Evolutionary conservation across 257 asterid species (phyloP).

Genomic region (Hygrophila difformis): DNA sequence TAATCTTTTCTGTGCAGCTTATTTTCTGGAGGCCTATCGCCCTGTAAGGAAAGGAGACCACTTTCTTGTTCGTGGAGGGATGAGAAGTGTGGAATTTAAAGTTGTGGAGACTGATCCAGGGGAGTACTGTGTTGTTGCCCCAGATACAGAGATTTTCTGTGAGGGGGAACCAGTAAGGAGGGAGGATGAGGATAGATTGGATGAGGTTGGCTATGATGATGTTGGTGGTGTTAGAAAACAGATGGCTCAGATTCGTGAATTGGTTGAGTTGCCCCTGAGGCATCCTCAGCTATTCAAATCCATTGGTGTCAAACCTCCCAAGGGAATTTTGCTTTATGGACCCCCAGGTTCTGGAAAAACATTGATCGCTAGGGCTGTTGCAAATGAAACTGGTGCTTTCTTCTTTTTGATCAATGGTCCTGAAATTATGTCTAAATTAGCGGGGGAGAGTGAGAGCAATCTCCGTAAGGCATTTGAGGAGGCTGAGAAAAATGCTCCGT

Average conservation of each 20-base stretch:
- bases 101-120: constrained; percentile 62
- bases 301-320: constrained; percentile 67
- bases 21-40: constrained; percentile 62
- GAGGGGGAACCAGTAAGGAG: constrained; percentile 64
- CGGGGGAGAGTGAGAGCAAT: constrained; percentile 93
- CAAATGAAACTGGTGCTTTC: constrained; percentile 92
- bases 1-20: constrained; percentile 29
- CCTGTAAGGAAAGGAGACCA: constrained; percentile 56
- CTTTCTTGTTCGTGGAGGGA: constrained; percentile 65
- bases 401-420: constrained; percentile 88
- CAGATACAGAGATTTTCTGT: constrained; percentile 62
- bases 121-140: constrained; percentile 68
- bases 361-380: constrained; percentile 82
- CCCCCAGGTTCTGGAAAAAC: constrained; percentile 96
- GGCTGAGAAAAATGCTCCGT: constrained; percentile 95
- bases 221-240: constrained; percentile 75
- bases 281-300: constrained; percentile 71
- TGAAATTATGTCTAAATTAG: constrained; percentile 84
- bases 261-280: constrained; percentile 62
- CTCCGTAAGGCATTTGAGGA: constrained; percentile 93
- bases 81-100: constrained; percentile 66
- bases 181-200: constrained; percentile 60
- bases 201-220: constrained; percentile 66
- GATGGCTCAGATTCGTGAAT: constrained; percentile 73
- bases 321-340: constrained; percentile 60